Evolutionary conservation across 2,329 filamentous ascomycete genomes (phyloP).

Genomic region (Cylindrodendrum hubeiense): DNA sequence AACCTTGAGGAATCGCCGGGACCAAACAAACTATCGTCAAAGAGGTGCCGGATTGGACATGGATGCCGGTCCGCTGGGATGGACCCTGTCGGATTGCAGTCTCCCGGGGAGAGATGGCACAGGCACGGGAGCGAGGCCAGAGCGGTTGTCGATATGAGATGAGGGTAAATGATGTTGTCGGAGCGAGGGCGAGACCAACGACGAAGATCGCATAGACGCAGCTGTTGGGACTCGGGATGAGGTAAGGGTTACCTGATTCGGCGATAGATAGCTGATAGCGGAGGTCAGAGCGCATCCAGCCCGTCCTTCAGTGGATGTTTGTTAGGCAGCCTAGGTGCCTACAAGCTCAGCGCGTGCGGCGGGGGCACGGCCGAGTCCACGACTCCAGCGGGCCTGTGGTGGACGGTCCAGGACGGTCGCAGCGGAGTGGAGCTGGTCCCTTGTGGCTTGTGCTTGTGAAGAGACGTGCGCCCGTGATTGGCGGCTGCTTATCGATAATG

Average conservation of each 20-base stretch:
- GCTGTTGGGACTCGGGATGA: conserved; percentile 8
- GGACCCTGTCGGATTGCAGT: conserved; percentile 17
- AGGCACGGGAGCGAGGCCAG: conserved; percentile 7
- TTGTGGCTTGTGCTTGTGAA: conserved; percentile 8
- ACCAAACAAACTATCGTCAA: conserved; percentile 30
- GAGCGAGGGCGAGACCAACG: conserved; percentile 8
- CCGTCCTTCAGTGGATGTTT: conserved; percentile 17
- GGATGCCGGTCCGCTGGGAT: conserved; percentile 20
- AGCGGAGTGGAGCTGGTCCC: conserved; percentile 5
- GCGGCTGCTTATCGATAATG: conserved; percentile 36
- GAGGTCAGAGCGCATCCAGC: conserved; percentile 1
- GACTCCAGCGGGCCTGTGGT: not conserved
- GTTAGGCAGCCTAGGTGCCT: conserved; percentile 17
- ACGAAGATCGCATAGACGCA: conserved; percentile 15
- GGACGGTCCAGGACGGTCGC: too few relatives aligned
- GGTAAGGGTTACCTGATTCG: conserved; percentile 22
- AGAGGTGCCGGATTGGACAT: conserved; percentile 28
- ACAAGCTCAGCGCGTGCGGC: conserved; percentile 2
- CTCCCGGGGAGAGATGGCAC: conserved; percentile 16
- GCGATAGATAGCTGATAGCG: conserved; percentile 10
- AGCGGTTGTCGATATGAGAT: conserved; percentile 2
- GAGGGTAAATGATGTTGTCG: conserved; percentile 3
- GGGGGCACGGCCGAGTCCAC: conserved; percentile 14
- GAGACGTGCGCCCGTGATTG: conserved; percentile 27
- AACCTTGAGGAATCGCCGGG: conserved; percentile 5